Evolutionary conservation across 1,284 basidiomycete species (phyloP), one percentile per base, ranked within the genome.

Genomic region (Leccinum pseudoinsigne): DNA sequence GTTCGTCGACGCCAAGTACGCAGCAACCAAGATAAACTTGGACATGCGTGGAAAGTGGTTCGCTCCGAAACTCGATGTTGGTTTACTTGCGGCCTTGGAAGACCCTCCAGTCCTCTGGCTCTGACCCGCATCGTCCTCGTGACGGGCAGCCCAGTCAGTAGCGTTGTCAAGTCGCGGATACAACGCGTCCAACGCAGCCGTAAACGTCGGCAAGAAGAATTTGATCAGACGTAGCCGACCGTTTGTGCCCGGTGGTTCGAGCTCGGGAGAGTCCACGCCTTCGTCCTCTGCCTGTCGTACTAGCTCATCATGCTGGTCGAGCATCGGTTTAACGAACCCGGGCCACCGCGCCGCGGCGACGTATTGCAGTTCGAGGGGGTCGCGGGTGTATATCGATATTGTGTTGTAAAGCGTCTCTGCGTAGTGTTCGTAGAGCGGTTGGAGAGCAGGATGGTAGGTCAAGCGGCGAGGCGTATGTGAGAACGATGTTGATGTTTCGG

Each of bases 1-100:
- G 73, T 97, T 97, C 63, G 90, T 93, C 55, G 91, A 93, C 2
- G 94, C 94, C 38, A 96, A 78, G 73, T 90, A 97, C 0, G 90
- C 85, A 0, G 94, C 92, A 8, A 97, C 76, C 11, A 97, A 78
- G 18, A 97, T 81, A 70, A 89, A 95, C 67, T 90, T 90, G 12
- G 86, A 86, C 75, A 90, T 80, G 0, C 82, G 76, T 2, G 88
- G 83, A 23, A 91, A 76, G 55, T 72, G 64, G 10, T 69, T 66
- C 10, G 64, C 59, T 42, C 42, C 64, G 53, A 66, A 53, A 14
- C n/a, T 68, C 64, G 54, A 66, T 67, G 11, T 76, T 36, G 55
- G 51, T 31, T 59, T 55, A 26, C 64, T 64, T 1, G 62, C 65
- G 10, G 40, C 36, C 38, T 65, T 61, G 21, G 58, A 62, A 10